Base-by-base conservation (phyloP, 1,284 basidiomycete species). In the Ceraceosorus bombacis region DNA sequence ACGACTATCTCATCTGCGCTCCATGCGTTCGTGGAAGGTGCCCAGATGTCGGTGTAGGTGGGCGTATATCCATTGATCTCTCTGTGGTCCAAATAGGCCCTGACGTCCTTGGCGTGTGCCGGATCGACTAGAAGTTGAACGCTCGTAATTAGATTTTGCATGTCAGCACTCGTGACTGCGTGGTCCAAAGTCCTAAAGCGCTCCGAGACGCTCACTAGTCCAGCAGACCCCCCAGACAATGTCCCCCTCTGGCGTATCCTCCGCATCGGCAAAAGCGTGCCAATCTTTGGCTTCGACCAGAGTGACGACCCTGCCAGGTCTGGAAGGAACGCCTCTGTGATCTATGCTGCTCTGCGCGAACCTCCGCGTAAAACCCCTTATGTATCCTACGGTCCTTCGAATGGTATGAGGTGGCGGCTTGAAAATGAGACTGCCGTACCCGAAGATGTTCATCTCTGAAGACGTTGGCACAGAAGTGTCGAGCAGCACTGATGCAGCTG, bases 261-360 rank as follows among this genome's bases (percentile, higher is more conserved):
- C 53, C 10, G 43, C 43, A 2, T 46, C 43, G 2, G 9, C 43
- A 46, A 15, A 10, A 4, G 43, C 43, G 43, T 15, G 43, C 89
- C 89, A 93, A 58, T 90, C 87, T 74, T 86, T 83, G 60, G 88
- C 86, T 70, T 88, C 86, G n/a, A 92, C 82, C 4, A 93, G 80
- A 1, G 90, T 93, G 5, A 90, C 90, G 2, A 90, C 90, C n/a
- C 89, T 81, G 4, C 89, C 89, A 5, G 75, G 75, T 2, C 68
- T 62, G 48, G 62, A 59, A 8, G 68, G 72, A 1, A 74, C 76
- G 50, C 75, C 75, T n/a, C 77, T 55, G 55, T 93, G 90, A 70
- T 93, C 90, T 78, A 88, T 88, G 55, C 88, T 90, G 74, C 83
- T 83, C 78, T 92, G 89, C 0, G 90, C 88, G 71, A 93, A 93